Evolutionary conservation across 2,329 filamentous ascomycete species (phyloP), one percentile per base, ranked within the genome.

Genomic region (Fusarium cyanostomum): DNA sequence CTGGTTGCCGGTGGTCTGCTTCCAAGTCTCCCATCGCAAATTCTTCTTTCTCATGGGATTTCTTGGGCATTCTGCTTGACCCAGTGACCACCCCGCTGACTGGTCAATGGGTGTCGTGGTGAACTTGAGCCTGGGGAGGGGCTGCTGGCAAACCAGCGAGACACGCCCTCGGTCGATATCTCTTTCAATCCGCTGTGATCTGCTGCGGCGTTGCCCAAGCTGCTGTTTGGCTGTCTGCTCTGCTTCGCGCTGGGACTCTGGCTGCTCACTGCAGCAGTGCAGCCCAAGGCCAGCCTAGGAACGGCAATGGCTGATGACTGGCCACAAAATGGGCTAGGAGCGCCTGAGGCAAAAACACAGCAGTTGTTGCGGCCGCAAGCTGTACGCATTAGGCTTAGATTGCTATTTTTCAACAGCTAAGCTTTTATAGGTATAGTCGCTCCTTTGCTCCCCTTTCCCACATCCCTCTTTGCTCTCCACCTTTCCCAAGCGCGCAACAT

Each of bases 1-100:
- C 58, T 59, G 56, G 37, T 52, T 50, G 45, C 45, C 53, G 44
- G 52, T 71, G 68, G 68, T 56, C 68, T 68, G 68, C 53, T 70
- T 60, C 38, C 57, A 52, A 56, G 54, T 54, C 52, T 53, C 52
- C 50, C 59, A 66, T 70, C 43, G 44, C 41, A 59, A 66, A 60
- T 55, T 54, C 56, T 52, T 43, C 38, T 39, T 49, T 51, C 30
- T 63, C 43, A 55, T 60, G 58, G 63, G 60, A 62, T 64, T 59
- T 49, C 39, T 53, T 65, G 38, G 56, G 46, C 26, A 67, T 64
- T 67, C 48, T 57, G 38, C 49, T 64, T 49, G 49, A 35, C 30
- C 57, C 37, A 59, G 59, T 58, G 53, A 66, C 54, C 57, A 60
- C 61, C 59, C 64, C 44, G 48, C 50, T 59, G 52, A 64, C 52